Conservation (phyloP, 2,329 filamentous ascomycete species). For the Fusarium coffeatum region DNA sequence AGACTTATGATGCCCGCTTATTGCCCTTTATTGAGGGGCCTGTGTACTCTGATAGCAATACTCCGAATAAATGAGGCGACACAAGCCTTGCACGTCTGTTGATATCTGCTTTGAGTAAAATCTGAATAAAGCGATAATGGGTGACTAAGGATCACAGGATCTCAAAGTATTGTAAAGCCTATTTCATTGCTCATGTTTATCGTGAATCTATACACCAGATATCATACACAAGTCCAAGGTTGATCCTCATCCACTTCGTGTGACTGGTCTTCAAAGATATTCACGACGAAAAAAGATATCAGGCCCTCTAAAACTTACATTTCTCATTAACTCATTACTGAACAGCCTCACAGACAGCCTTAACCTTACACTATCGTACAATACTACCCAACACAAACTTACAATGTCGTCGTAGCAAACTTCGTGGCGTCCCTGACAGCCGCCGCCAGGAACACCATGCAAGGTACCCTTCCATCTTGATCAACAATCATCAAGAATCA, state of each 20-base stretch:
- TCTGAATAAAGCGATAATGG: not conserved
- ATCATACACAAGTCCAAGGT: not conserved
- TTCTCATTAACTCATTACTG: not conserved
- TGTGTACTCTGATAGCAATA: not conserved
- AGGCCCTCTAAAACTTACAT: not conserved
- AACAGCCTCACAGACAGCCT: not conserved
- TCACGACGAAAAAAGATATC: not conserved
- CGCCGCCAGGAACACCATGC: slow-evolving; percentile 36
- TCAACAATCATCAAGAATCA: slow-evolving; percentile 24
- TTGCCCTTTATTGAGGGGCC: not conserved
- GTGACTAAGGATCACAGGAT: not conserved
- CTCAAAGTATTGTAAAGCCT: not conserved
- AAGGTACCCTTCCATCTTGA: slow-evolving; percentile 29
- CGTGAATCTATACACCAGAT: not conserved
- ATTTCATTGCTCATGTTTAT: not conserved
- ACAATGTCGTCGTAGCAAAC: slow-evolving; percentile 22
- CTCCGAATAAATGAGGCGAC: not conserved
- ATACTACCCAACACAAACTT: not conserved
- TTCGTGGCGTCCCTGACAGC: slow-evolving; percentile 33
- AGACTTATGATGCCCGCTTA: not conserved
- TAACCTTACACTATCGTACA: not conserved
- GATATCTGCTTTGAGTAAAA: not conserved
- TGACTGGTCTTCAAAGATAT: not conserved
- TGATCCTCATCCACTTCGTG: not conserved
- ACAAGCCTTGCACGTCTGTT: not conserved